These are phyloP conservation scores for Pezicula rhizophila DNA, from an alignment of 2,329 filamentous ascomycete species.

Conservation along the genomic window DNA sequence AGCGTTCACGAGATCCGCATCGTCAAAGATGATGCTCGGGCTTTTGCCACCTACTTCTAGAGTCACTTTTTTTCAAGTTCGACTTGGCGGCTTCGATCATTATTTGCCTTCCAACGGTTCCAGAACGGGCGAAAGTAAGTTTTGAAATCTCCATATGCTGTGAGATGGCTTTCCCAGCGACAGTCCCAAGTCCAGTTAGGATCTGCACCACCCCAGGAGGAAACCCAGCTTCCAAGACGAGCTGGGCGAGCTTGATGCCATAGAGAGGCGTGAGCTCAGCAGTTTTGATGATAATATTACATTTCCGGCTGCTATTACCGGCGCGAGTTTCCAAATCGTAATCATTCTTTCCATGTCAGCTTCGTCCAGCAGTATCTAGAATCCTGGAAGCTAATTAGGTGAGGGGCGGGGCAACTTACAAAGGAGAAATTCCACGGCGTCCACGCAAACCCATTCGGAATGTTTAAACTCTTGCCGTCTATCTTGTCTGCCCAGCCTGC, in stretches of 20 bases:
- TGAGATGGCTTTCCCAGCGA: slow-evolving; percentile 58
- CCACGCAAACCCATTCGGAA: too few species aligned
- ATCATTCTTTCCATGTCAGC: too few species aligned
- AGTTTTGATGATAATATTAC: slow-evolving; percentile 53
- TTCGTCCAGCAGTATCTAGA: too few species aligned
- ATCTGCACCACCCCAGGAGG: slow-evolving; percentile 59
- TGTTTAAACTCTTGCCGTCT: too few species aligned
- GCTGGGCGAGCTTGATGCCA: slow-evolving; percentile 44
- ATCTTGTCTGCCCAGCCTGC: too few species aligned
- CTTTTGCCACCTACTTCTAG: slow-evolving; percentile 58
- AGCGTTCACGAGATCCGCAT: slow-evolving; percentile 55
- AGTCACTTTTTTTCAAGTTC: slow-evolving; percentile 60
- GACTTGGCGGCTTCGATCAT: slow-evolving; percentile 58
- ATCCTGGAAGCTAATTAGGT: too few species aligned
- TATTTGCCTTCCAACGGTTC: slow-evolving; percentile 53
- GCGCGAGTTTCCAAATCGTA: slow-evolving; percentile 56
- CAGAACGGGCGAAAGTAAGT: slow-evolving; percentile 61
- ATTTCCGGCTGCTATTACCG: slow-evolving; percentile 54
- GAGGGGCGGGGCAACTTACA: too few species aligned
- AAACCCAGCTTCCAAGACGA: slow-evolving; percentile 59
- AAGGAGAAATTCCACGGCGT: too few species aligned
- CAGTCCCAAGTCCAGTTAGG: slow-evolving; percentile 60
- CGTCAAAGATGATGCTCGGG: slow-evolving; percentile 57
- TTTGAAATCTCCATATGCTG: slow-evolving; percentile 61
- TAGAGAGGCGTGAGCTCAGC: slow-evolving; percentile 57